A percentile compares a stretch with the other conserved stretches of the same genome.
Conservation (phyloP, 768 basidiomycete species). For the Suillus weaverae region DNA sequence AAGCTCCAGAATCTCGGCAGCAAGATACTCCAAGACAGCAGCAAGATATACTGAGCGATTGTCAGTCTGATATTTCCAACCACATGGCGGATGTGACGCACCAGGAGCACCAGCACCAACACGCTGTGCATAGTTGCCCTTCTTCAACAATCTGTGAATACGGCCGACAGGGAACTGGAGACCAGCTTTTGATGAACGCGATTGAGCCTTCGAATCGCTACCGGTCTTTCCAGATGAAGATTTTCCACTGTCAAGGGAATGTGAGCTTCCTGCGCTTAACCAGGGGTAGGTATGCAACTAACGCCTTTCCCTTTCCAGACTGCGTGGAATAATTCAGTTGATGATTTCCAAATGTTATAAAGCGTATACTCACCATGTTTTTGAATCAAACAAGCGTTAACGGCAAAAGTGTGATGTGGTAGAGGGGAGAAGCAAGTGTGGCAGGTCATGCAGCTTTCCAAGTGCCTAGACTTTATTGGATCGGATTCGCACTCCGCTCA, state of each 20-base stretch:
- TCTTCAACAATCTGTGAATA: slow-evolving; percentile 77
- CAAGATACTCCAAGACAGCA: slow-evolving; percentile 84
- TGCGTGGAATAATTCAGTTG: slow-evolving; percentile 20
- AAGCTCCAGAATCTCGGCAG: slow-evolving; percentile 84
- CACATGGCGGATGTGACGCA: slow-evolving; percentile 26
- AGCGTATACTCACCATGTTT: slow-evolving; percentile 34
- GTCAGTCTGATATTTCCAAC: slow-evolving; percentile 3
- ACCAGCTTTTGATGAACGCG: slow-evolving; percentile 66
- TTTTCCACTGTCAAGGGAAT: slow-evolving; percentile 39
- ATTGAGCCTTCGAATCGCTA: slow-evolving; percentile 55
- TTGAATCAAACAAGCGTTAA: slow-evolving; percentile 9
- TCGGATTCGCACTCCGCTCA: slow-evolving; percentile 32
- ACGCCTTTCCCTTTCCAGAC: slow-evolving; percentile 62
- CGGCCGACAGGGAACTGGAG: slow-evolving; percentile 80
- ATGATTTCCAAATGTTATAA: neutral
- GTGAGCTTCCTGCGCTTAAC: slow-evolving; percentile 7
- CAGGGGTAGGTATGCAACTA: slow-evolving; percentile 18
- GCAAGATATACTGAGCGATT: slow-evolving; percentile 66
- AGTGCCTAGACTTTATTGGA: slow-evolving; percentile 35
- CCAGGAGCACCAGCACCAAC: slow-evolving; percentile 70
- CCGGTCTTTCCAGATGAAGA: slow-evolving; percentile 48
- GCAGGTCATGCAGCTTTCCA: neutral
- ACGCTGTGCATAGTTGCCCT: slow-evolving; percentile 70
- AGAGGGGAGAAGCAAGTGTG: slow-evolving; percentile 12
- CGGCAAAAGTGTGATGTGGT: slow-evolving; percentile 20